Evolutionary conservation across 2,329 filamentous ascomycete species (phyloP).

Genomic region (Podosphaera fusca): DNA sequence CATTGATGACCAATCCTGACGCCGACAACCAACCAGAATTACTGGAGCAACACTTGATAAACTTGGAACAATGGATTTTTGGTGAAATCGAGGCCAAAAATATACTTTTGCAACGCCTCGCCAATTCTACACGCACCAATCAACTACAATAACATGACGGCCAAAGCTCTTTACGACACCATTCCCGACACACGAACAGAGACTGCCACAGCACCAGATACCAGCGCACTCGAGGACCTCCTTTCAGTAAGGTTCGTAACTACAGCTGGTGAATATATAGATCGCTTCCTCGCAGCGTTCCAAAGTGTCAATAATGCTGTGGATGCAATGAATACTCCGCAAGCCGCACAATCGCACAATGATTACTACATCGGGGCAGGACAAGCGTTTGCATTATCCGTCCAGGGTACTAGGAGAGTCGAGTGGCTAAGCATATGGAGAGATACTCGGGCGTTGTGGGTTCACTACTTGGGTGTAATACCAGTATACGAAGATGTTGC

Average conservation of each 20-base stretch:
- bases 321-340: no score
- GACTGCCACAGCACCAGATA: background rate
- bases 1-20: background rate
- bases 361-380: background rate
- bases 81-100: background rate
- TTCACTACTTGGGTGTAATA: no score
- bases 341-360: background rate
- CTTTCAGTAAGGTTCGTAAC: background rate
- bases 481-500: no score
- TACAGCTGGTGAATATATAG: background rate
- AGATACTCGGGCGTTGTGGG: background rate
- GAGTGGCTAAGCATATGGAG: background rate
- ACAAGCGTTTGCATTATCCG: background rate
- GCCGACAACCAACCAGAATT: background rate
- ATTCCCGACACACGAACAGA: background rate
- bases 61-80: background rate
- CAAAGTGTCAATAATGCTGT: no score
- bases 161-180: no score
- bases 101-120: no score
- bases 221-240: background rate
- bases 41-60: background rate
- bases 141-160: no score
- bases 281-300: no score
- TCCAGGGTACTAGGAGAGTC: background rate
- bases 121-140: no score